These are phyloP conservation scores for Lecanicillium sp. DNA, from an alignment of 2,329 filamentous ascomycete species.

Conservation along the genomic window DNA sequence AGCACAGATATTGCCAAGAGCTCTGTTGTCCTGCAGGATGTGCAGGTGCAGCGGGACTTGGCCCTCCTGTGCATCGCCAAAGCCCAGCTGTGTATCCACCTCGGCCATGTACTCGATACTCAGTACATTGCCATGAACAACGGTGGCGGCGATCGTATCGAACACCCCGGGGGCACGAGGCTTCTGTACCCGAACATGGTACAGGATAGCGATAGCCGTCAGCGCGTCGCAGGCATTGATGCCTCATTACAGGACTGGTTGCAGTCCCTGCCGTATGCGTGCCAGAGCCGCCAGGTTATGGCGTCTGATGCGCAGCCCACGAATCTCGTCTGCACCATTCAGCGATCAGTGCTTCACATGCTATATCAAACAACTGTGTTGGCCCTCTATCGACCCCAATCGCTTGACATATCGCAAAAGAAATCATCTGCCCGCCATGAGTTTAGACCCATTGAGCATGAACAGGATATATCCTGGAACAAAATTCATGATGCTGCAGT, in stretches of 20 bases:
- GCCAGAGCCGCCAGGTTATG: constrained; percentile 37
- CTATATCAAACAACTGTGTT: constrained; percentile 63
- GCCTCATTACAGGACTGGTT: constrained; percentile 57
- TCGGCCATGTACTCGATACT: constrained; percentile 56
- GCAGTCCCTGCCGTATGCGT: constrained; percentile 47
- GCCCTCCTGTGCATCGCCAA: constrained; percentile 56
- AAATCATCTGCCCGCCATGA: constrained; percentile 44
- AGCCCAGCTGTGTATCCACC: constrained; percentile 56
- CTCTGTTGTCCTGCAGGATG: constrained; percentile 2
- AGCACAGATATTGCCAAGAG: background rate
- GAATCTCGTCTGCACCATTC: constrained; percentile 43
- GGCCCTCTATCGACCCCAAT: constrained; percentile 54
- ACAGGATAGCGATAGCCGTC: constrained; percentile 47
- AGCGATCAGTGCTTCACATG: constrained; percentile 60
- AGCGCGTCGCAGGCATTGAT: constrained; percentile 58
- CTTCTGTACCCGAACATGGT: constrained; percentile 57
- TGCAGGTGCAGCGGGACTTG: constrained; percentile 43
- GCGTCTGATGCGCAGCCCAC: constrained; percentile 34
- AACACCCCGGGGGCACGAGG: constrained; percentile 46
- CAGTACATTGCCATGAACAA: constrained; percentile 37
- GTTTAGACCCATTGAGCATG: too few species aligned
- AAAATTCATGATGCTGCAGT: constrained; percentile 57
- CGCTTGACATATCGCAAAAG: constrained; percentile 53
- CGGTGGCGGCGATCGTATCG: too few species aligned
- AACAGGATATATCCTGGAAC: constrained; percentile 11